These are phyloP conservation scores for Theobroma cacao DNA, from an alignment of 345 rosid genomes.

Conservation along the genomic window DNA sequence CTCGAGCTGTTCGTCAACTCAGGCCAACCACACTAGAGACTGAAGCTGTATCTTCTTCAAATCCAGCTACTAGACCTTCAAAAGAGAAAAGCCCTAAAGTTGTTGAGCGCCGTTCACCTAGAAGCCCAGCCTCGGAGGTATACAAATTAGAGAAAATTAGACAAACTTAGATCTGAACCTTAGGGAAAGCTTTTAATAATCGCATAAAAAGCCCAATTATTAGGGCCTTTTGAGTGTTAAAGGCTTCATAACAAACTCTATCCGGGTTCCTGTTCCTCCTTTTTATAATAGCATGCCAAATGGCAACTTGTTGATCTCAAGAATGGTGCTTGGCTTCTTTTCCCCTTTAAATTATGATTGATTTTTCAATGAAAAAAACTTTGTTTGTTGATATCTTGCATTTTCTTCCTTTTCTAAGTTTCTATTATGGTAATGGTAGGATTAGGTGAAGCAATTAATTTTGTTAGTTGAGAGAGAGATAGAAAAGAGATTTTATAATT, in stretches of 20 bases:
- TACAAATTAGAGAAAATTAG: neutral
- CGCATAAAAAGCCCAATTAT: neutral
- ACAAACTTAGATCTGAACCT: neutral
- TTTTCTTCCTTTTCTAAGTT: neutral
- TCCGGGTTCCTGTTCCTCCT: neutral
- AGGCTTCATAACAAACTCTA: neutral
- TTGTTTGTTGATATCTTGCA: neutral
- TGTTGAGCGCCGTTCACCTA: constrained; percentile 64
- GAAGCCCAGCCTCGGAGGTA: constrained; percentile 88
- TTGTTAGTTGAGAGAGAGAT: constrained; percentile 27
- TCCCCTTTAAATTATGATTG: neutral
- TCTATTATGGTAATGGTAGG: neutral
- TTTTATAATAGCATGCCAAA: neutral
- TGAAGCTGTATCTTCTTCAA: constrained; percentile 57
- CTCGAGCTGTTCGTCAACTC: constrained; percentile 71
- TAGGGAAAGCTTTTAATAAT: neutral
- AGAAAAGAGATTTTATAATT: constrained; percentile 7
- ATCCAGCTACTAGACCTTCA: constrained; percentile 50
- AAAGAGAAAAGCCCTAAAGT: constrained; percentile 83
- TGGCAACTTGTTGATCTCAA: neutral
- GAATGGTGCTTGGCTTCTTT: neutral
- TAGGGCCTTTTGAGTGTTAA: neutral
- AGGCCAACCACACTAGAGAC: constrained; percentile 50
- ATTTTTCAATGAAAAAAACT: neutral
- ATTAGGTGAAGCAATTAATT: constrained; percentile 30